Conservation (phyloP, 192 early-diverging fungal genomes). For the Thamnidium elegans region DNA sequence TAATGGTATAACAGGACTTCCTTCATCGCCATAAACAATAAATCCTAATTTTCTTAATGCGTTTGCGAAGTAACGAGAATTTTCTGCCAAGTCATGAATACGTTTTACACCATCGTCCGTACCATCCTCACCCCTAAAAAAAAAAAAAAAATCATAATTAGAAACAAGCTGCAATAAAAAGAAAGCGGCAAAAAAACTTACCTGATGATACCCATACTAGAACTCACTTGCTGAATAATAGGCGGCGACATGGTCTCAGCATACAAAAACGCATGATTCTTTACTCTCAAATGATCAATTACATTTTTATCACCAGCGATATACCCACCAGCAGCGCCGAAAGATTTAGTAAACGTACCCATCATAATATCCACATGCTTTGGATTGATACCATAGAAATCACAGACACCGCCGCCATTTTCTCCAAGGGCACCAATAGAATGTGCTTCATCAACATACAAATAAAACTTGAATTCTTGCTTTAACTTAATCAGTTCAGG, state of each 20-base stretch:
- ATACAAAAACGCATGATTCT: constrained; percentile 71
- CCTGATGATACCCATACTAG: constrained; percentile 69
- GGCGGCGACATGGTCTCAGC: constrained; percentile 77
- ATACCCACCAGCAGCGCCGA: constrained; percentile 93
- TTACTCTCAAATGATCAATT: constrained; percentile 72
- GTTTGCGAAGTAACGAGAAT: constrained; percentile 72
- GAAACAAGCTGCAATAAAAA: too few species aligned
- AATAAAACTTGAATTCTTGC: constrained; percentile 84
- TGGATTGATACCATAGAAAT: constrained; percentile 83
- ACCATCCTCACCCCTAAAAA: constrained; percentile 50
- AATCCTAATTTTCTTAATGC: constrained; percentile 76
- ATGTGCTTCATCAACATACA: constrained; percentile 92
- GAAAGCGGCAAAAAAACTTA: constrained; percentile 8
- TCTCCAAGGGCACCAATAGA: constrained; percentile 87
- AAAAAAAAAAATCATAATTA: neutral
- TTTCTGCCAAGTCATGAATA: constrained; percentile 76
- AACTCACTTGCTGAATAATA: constrained; percentile 76
- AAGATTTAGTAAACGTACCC: constrained; percentile 92
- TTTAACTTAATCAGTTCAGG: constrained; percentile 77
- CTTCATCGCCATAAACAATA: constrained; percentile 78
- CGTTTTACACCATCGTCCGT: constrained; percentile 73
- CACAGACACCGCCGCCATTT: constrained; percentile 86
- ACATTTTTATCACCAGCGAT: constrained; percentile 70
- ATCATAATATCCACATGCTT: constrained; percentile 83
- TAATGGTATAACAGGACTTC: constrained; percentile 81